A percentile compares a stretch with the other conserved stretches of the same genome.
phyloP scores from a whole-genome alignment of 2,329 filamentous ascomycete genomes.

The Exophiala spinifera region DNA sequence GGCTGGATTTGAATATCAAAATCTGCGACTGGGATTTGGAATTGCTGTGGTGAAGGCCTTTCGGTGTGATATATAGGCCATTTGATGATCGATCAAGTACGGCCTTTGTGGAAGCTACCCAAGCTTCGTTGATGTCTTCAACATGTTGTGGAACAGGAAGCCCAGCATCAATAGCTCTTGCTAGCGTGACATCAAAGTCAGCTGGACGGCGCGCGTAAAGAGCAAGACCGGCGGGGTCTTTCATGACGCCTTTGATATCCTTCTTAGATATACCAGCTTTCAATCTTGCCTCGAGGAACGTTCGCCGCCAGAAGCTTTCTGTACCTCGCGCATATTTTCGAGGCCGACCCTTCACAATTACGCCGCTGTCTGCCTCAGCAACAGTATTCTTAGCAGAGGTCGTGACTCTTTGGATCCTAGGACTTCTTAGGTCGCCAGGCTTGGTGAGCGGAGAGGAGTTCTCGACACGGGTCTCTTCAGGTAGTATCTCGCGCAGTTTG shows the following conservation, averaged over 20 bases:
- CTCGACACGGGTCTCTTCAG: neutral
- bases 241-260: slow-evolving; percentile 16
- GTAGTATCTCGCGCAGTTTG: slow-evolving; percentile 1
- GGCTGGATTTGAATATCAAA: slow-evolving; percentile 21
- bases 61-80: slow-evolving; percentile 42
- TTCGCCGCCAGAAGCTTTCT: slow-evolving; percentile 29
- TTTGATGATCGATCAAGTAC: slow-evolving; percentile 27
- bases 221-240: slow-evolving; percentile 17
- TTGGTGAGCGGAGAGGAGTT: neutral
- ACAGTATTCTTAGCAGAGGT: neutral
- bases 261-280: slow-evolving; percentile 4
- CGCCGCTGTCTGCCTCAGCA: neutral
- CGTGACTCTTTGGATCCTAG: neutral
- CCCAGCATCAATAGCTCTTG: slow-evolving; percentile 21
- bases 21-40: slow-evolving; percentile 15
- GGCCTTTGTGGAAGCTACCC: slow-evolving; percentile 23
- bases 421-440: neutral
- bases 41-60: slow-evolving; percentile 15
- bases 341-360: slow-evolving; percentile 21
- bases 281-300: slow-evolving; percentile 22
- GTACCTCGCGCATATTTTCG: slow-evolving; percentile 30
- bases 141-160: slow-evolving; percentile 22
- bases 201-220: slow-evolving; percentile 25
- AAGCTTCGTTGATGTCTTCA: slow-evolving; percentile 24
- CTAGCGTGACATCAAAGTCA: slow-evolving; percentile 26